A percentile compares a stretch with the other conserved stretches of the same genome.
phyloP scores from a whole-genome alignment of 140 eudicot species.

The Bidens hawaiensis region DNA sequence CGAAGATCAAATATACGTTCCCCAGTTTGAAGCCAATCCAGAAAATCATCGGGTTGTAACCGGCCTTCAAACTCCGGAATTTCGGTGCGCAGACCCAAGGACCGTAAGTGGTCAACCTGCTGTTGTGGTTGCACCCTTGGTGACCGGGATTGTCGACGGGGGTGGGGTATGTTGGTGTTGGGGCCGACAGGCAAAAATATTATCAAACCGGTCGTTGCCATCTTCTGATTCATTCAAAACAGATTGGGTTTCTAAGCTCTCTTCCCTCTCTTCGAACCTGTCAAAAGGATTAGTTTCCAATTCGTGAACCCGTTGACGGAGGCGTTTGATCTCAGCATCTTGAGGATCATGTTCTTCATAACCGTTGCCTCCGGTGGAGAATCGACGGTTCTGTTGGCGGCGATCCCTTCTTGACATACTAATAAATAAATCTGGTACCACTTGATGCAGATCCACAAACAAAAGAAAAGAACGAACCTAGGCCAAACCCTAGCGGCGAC shows the following conservation, averaged over 20 bases:
- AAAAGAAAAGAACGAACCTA: not conserved
- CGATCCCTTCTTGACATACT: constrained; percentile 1
- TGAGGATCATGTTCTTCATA: not conserved
- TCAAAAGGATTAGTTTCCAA: constrained; percentile 3
- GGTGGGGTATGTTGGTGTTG: not conserved
- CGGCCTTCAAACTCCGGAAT: not conserved
- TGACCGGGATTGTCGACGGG: not conserved
- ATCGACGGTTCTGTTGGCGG: not conserved
- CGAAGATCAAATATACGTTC: not conserved
- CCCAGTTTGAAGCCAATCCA: not conserved
- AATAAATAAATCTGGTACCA: not conserved
- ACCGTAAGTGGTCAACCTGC: not conserved
- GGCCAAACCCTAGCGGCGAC: not conserved
- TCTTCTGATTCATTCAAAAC: not conserved
- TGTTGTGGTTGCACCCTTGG: not conserved
- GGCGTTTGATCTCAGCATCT: constrained; percentile 12
- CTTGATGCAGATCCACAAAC: not conserved
- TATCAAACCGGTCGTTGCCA: not conserved
- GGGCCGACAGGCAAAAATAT: not conserved
- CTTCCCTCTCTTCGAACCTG: not conserved
- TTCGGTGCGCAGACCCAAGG: not conserved
- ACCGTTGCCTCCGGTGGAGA: not conserved
- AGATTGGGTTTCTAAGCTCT: not conserved
- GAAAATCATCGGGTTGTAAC: constrained; percentile 1
- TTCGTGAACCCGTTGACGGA: constrained; percentile 6